Evolutionary conservation across 2,329 filamentous ascomycete species (phyloP).

Genomic region (Aspergillus caelatus): DNA sequence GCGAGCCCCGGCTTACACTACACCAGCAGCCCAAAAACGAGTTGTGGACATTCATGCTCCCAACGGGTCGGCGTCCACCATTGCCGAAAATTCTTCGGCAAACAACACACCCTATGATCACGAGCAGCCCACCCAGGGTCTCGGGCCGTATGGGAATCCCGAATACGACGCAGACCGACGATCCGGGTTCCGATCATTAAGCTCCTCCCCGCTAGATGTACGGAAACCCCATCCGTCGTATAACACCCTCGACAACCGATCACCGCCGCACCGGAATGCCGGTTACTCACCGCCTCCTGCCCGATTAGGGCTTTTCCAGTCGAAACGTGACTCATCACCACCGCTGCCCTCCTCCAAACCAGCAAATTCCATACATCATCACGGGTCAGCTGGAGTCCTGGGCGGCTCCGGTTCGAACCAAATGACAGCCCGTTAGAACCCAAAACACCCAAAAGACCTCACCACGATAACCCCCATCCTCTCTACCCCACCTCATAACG

Average conservation of each 20-base stretch:
- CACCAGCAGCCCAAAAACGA: conserved; percentile 49
- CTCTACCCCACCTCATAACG: background rate
- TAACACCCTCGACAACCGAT: conserved; percentile 29
- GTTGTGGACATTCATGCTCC: conserved; percentile 46
- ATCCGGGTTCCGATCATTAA: conserved; percentile 41
- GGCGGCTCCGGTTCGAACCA: conserved; percentile 33
- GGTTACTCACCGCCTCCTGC: conserved; percentile 38
- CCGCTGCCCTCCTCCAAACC: conserved; percentile 34
- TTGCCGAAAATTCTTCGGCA: conserved; percentile 48
- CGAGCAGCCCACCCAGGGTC: conserved; percentile 35
- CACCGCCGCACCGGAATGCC: conserved; percentile 29
- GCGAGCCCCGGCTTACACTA: conserved; percentile 40
- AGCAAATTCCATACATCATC: conserved; percentile 37
- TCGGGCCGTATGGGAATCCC: conserved; percentile 31
- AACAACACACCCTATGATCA: conserved; percentile 47
- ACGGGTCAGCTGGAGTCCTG: conserved; percentile 30
- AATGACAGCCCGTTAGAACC: conserved; percentile 35
- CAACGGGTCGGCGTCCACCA: conserved; percentile 51
- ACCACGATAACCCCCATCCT: background rate
- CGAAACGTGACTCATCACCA: conserved; percentile 36
- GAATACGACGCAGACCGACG: conserved; percentile 39
- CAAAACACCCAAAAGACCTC: background rate
- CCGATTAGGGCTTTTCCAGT: conserved; percentile 39
- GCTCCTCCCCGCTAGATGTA: conserved; percentile 43
- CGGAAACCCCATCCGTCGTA: conserved; percentile 39